A percentile compares a stretch with the other conserved stretches of the same genome.
Conservation (phyloP, 352 stramenopile genomes). For the Blastocystis hominis region DNA sequence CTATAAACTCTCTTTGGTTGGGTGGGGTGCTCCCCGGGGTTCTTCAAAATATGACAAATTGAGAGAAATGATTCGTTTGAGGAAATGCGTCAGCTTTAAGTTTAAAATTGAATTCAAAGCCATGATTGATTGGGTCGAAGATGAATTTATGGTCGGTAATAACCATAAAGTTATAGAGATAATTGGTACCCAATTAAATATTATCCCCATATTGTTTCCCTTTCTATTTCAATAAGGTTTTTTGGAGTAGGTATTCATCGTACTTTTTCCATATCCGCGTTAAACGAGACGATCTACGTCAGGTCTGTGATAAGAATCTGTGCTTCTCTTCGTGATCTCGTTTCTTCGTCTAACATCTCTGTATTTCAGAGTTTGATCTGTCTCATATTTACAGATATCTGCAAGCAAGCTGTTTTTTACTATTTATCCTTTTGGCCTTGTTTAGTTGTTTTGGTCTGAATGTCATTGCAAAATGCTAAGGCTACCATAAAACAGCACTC, state of each 20-base stretch:
- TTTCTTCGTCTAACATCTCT: neutral
- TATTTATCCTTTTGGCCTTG: neutral
- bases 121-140: neutral
- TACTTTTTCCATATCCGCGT: neutral
- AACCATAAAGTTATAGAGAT: too few relatives aligned
- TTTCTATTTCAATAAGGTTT: neutral
- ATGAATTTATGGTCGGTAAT: too few relatives aligned
- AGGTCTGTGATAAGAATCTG: neutral
- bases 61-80: too few relatives aligned
- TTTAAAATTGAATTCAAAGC: neutral
- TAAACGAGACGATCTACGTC: neutral
- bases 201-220: neutral
- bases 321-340: neutral
- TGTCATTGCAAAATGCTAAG: neutral
- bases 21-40: too few relatives aligned
- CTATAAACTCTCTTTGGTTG: too few relatives aligned
- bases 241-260: neutral
- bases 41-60: too few relatives aligned
- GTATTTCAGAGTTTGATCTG: neutral
- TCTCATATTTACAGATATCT: neutral
- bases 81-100: neutral
- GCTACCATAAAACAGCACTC: neutral
- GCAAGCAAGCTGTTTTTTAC: neutral
- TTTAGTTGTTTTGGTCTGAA: neutral
- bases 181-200: neutral